Evolutionary conservation across 108 stramenopile genomes (phyloP).

Genomic region (Halocafeteria seosinensis): DNA sequence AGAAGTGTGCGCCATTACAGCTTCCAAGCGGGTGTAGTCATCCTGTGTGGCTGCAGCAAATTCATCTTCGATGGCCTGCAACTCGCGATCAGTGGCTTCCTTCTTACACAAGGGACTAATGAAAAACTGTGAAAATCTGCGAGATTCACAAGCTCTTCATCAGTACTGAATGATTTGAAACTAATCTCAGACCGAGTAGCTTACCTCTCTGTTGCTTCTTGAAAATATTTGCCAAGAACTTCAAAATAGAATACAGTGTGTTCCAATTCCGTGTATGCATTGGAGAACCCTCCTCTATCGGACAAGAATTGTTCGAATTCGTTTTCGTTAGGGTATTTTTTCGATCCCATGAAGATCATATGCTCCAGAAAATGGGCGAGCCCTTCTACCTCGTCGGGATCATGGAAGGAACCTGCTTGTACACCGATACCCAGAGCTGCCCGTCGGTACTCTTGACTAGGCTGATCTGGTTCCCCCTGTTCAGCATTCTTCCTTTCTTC

Average conservation of each 20-base stretch:
- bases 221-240: background rate
- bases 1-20: background rate
- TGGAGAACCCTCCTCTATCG: background rate
- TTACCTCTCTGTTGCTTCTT: background rate
- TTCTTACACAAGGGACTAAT: background rate
- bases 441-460: background rate
- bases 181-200: too few relatives aligned
- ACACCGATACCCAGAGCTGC: background rate
- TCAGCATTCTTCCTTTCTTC: too few relatives aligned
- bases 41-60: background rate
- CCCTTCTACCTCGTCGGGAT: background rate
- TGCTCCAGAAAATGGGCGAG: background rate
- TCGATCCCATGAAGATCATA: background rate
- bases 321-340: background rate
- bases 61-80: background rate
- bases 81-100: background rate
- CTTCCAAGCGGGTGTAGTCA: background rate
- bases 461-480: too few relatives aligned
- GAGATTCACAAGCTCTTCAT: too few relatives aligned
- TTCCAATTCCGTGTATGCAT: background rate
- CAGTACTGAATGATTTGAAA: too few relatives aligned
- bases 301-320: background rate
- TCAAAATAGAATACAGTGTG: background rate
- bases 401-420: background rate
- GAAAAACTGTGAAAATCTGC: too few relatives aligned